Conservation (phyloP, 768 basidiomycete genomes). For the Mycena leptocephala region DNA sequence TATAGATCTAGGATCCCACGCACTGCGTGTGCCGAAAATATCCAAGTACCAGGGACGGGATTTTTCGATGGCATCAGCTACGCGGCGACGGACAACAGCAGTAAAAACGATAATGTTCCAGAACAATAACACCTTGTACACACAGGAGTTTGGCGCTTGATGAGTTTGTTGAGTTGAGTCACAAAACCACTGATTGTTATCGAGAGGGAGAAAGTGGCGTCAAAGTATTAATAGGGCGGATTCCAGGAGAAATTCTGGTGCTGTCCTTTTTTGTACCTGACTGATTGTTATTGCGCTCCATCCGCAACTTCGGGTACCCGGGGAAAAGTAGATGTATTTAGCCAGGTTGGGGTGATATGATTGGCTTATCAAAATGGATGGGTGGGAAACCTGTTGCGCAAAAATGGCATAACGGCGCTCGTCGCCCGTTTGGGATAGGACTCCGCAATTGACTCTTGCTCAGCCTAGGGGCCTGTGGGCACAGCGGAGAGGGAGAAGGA, state of each 20-base stretch:
- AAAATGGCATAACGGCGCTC: conserved; percentile 29
- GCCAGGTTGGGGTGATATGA: conserved; percentile 19
- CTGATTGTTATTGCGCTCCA: conserved; percentile 32
- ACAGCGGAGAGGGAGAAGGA: background rate
- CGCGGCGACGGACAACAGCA: conserved; percentile 15
- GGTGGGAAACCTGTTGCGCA: conserved; percentile 27
- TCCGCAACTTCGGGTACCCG: conserved; percentile 32
- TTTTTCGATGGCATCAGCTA: conserved; percentile 28
- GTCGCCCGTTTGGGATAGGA: conserved; percentile 14
- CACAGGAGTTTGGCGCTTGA: background rate
- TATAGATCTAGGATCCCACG: conserved; percentile 22
- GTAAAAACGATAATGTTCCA: conserved; percentile 3
- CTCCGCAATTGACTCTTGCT: conserved; percentile 23
- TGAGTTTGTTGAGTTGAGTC: conserved; percentile 15
- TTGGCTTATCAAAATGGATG: conserved; percentile 35
- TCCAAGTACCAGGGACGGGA: background rate
- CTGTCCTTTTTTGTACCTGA: conserved; percentile 28
- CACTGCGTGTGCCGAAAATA: conserved; percentile 19
- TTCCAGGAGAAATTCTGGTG: conserved; percentile 37
- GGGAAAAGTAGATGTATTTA: conserved; percentile 25
- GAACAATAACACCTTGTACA: conserved; percentile 12
- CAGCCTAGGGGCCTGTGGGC: conserved; percentile 10
- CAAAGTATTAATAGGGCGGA: conserved; percentile 31
- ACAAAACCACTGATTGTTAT: conserved; percentile 26
- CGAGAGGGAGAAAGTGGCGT: conserved; percentile 20